Evolutionary conservation across 202 grass and related monocot genomes (phyloP).

Genomic region (Bolboschoenoplectus hybrid): DNA sequence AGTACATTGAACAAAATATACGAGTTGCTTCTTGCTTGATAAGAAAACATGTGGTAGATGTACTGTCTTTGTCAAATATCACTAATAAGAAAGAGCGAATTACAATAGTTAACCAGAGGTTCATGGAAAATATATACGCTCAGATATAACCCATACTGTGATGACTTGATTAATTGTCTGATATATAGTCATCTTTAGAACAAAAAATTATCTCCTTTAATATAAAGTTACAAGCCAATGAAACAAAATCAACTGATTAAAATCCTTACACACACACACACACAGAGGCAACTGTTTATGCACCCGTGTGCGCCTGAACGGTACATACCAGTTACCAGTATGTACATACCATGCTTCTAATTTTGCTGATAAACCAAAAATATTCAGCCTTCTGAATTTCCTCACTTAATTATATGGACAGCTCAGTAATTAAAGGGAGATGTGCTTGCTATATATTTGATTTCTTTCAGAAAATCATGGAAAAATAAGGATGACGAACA

Average conservation of each 20-base stretch:
- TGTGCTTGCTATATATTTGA: background rate
- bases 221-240: background rate
- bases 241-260: background rate
- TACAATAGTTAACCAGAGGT: background rate
- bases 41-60: constrained; percentile 7
- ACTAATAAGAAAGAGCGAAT: background rate
- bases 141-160: background rate
- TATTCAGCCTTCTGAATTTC: background rate
- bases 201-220: background rate
- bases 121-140: background rate
- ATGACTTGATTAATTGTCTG: background rate
- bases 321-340: background rate
- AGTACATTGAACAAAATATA: background rate
- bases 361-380: background rate
- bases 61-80: background rate
- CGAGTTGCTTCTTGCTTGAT: background rate
- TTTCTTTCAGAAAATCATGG: background rate
- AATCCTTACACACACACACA: background rate
- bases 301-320: background rate
- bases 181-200: background rate
- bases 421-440: background rate
- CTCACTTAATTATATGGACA: background rate
- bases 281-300: too few species aligned
- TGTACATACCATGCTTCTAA: background rate
- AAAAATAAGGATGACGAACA: background rate